A percentile compares a stretch with the other conserved stretches of the same genome.
phyloP scores from a whole-genome alignment of 768 basidiomycete species.

The Suillus tomentosus region DNA sequence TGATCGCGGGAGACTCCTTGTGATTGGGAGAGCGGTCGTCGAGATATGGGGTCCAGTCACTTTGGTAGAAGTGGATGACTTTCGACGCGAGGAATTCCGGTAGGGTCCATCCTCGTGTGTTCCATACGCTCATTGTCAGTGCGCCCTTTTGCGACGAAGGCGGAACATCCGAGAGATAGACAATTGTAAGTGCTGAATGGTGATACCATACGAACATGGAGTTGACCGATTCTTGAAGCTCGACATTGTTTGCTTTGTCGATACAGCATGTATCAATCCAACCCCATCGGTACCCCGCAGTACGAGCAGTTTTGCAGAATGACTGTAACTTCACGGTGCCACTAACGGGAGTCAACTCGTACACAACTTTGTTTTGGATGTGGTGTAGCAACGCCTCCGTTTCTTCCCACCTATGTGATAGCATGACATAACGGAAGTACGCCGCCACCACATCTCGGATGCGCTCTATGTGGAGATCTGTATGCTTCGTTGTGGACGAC shows the following conservation, averaged over 20 bases:
- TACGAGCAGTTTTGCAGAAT: not conserved
- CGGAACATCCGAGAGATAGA: not conserved
- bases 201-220: not conserved
- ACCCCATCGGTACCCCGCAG: not conserved
- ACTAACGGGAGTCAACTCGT: not conserved
- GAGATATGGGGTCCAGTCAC: not conserved
- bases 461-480: not conserved
- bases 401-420: not conserved
- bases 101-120: not conserved
- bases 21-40: not conserved
- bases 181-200: not conserved
- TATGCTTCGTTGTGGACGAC: not conserved
- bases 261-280: not conserved
- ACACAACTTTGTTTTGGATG: not conserved
- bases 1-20: not conserved
- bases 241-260: not conserved
- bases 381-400: not conserved
- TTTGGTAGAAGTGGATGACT: not conserved
- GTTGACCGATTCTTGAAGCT: not conserved
- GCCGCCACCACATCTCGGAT: not conserved
- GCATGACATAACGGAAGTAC: not conserved
- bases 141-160: not conserved
- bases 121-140: not conserved
- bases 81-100: not conserved
- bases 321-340: not conserved